Evolutionary conservation across 345 rosid species (phyloP).

Genomic region (Laguncularia racemosa): DNA sequence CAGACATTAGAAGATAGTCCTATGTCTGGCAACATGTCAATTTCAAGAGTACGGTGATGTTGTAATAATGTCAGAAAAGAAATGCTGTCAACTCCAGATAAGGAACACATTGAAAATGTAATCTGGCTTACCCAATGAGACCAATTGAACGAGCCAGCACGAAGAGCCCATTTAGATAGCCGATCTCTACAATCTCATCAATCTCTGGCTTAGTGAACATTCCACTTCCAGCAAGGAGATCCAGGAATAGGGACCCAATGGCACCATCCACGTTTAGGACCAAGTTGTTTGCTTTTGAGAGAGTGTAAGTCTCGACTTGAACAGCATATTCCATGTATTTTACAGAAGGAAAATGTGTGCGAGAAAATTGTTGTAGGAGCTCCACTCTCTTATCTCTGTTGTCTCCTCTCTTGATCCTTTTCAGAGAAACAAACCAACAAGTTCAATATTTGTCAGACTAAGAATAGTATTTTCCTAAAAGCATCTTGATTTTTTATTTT

Average conservation of each 20-base stretch:
- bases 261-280: constrained; percentile 90
- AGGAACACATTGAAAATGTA: not conserved
- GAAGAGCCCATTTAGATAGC: constrained; percentile 88
- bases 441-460: too few species aligned
- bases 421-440: not conserved
- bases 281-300: constrained; percentile 76
- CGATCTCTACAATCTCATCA: constrained; percentile 80
- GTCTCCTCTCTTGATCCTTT: constrained; percentile 95
- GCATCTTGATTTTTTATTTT: too few species aligned
- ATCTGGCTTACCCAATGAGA: constrained; percentile 59
- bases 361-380: constrained; percentile 76
- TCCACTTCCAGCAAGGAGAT: constrained; percentile 89
- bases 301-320: constrained; percentile 79
- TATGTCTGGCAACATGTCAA: too few species aligned
- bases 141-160: constrained; percentile 92
- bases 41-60: not conserved
- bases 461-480: too few species aligned
- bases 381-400: constrained; percentile 94
- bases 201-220: constrained; percentile 93
- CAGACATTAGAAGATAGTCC: not conserved
- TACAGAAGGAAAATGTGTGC: constrained; percentile 83
- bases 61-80: not conserved
- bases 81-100: not conserved
- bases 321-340: constrained; percentile 94
- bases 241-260: constrained; percentile 90